Base-by-base conservation (phyloP, 2,329 filamentous ascomycete species). In the Microdochium nivale region DNA sequence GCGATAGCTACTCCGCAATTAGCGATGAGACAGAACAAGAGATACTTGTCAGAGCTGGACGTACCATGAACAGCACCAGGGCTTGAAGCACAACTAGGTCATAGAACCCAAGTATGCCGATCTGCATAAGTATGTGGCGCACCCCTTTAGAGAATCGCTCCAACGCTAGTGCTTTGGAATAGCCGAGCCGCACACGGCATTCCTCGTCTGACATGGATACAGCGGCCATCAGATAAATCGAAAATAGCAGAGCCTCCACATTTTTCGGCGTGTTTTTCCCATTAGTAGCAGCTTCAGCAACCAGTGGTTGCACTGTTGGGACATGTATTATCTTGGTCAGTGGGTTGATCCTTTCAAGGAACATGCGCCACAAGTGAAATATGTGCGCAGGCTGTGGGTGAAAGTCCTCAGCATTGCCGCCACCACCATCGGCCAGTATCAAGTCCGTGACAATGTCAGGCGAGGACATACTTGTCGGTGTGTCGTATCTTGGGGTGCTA, bases 281-380 rank as follows among this genome's bases (percentile, higher is more conserved):
- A 54, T 80, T 76, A 16, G 74, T 74, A 1, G 77, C 78, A 2
- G 84, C 83, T 53, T 87, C 79, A 35, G 86, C 75, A 8, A 90
- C 71, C 47, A 79, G 76, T 2, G 78, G 76, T 59, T 90, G 83
- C 3, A 89, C 66, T 0, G 83, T 83, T 0, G 87, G 87, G 1
- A 85, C 78, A 62, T 92, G 88, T 24, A 89, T 81, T 47, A 83
- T 61, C 52, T 66, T 66, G 49, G 64, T 65, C 48, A 67, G 37
- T 8, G 87, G 87, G 59, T 91, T 87, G 51, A 91, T 82, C 54
- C 88, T 83, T 48, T 88, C 82, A 5, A 90, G 70, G 57, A 85
- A 90, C 9, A 81, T 72, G 62, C 90, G 84, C 88, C 88, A 92
- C 4, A 92, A 74, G 49, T 77, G 76, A 59, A 88, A 83, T 25